A percentile compares a stretch with the other conserved stretches of the same genome.
phyloP scores from a whole-genome alignment of 768 basidiomycete genomes.

The Leucosporidium scottii region DNA sequence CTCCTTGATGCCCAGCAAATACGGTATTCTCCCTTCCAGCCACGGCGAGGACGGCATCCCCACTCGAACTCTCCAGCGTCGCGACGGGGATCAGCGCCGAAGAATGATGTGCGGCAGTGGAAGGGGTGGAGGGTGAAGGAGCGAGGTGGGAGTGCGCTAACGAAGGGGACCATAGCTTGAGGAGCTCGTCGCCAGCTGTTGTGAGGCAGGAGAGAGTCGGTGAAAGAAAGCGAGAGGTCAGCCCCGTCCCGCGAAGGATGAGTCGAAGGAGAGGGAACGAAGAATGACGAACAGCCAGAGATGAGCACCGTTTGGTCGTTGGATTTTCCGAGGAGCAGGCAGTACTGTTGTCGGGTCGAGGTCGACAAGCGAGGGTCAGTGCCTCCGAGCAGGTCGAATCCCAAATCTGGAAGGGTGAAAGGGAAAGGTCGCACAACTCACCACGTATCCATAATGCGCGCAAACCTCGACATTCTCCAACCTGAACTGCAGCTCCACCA shows the following conservation, averaged over 20 bases:
- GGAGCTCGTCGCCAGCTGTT: constrained; percentile 69
- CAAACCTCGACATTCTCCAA: constrained; percentile 64
- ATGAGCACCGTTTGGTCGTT: constrained; percentile 43
- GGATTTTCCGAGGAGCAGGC: constrained; percentile 47
- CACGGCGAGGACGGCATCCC: constrained; percentile 66
- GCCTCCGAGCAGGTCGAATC: no score
- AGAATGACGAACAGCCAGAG: constrained; percentile 26
- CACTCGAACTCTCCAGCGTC: constrained; percentile 15
- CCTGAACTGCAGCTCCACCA: constrained; percentile 26
- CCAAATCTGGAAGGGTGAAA: no score
- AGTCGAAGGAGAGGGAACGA: background rate
- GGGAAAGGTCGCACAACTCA: no score
- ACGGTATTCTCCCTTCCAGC: constrained; percentile 67
- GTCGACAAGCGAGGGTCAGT: no score
- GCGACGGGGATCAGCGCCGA: constrained; percentile 9
- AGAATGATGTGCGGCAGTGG: background rate
- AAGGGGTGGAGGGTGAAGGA: background rate
- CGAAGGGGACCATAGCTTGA: constrained; percentile 55
- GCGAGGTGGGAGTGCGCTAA: background rate
- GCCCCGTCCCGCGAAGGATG: fast-evolving
- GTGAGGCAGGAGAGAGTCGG: no score
- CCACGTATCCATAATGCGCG: constrained; percentile 86
- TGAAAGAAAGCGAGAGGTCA: background rate
- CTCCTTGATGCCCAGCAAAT: constrained; percentile 90
- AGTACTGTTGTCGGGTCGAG: constrained; percentile 52